Percentiles rank a stretch among this genome's conserved stretches.
Conservation (phyloP, 2,329 filamentous ascomycete species). For the Botrytis squamosa region DNA sequence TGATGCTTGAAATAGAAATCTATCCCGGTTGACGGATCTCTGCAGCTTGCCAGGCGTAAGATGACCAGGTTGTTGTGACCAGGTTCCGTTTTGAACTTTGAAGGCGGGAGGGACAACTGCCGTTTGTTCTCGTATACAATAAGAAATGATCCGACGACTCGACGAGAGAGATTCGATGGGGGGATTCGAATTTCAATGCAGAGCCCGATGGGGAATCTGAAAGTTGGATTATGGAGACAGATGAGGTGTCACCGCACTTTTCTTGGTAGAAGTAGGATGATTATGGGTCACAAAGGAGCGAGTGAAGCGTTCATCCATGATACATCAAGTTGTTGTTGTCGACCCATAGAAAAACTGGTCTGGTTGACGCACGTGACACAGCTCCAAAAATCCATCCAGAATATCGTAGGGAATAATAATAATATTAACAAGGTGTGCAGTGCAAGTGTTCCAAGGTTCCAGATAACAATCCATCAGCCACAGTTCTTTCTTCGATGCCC, state of each 20-base stretch:
- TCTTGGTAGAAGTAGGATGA: not conserved
- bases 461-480: not conserved
- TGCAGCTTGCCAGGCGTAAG: not conserved
- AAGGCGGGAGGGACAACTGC: not conserved
- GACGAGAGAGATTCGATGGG: not conserved
- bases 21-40: conserved; percentile 1
- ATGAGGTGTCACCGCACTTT: conserved; percentile 4
- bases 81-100: not conserved
- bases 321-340: conserved; percentile 1
- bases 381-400: not conserved
- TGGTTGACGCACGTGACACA: not conserved
- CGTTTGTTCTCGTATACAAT: not conserved
- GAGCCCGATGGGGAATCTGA: not conserved
- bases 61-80: not conserved
- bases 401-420: not conserved
- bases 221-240: conserved; percentile 4
- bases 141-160: not conserved
- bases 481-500: not conserved
- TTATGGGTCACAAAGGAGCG: not conserved
- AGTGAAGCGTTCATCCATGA: conserved; percentile 1
- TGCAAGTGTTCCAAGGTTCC: not conserved
- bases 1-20: conserved; percentile 2
- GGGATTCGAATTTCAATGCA: not conserved
- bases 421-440: not conserved
- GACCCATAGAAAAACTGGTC: conserved; percentile 12